These are phyloP conservation scores for Kodamaea leandrae DNA, from an alignment of 805 yeast species.

Conservation along the genomic window DNA sequence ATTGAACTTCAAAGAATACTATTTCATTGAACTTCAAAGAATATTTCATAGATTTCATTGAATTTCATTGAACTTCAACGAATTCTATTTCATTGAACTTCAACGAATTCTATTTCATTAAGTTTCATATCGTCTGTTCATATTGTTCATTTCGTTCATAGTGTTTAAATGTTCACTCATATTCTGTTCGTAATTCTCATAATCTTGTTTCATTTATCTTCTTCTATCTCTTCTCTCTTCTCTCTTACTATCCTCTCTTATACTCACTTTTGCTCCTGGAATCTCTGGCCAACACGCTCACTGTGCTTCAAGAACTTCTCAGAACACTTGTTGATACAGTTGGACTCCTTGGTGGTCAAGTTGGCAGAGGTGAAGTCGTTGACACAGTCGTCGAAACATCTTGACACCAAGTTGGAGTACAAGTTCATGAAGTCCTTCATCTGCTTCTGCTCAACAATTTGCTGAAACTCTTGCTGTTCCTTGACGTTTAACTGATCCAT, in stretches of 20 bases:
- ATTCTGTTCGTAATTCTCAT: too few relatives aligned
- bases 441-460: constrained; percentile 93
- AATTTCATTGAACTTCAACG: too few relatives aligned
- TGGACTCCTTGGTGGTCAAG: constrained; percentile 78
- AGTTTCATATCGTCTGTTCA: too few relatives aligned
- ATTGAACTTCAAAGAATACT: too few relatives aligned
- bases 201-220: not conserved
- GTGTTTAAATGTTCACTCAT: too few relatives aligned
- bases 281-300: constrained; percentile 97
- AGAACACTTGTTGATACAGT: constrained; percentile 87
- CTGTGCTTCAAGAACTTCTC: constrained; percentile 97
- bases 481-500: constrained; percentile 95
- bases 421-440: constrained; percentile 98
- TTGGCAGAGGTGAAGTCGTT: constrained; percentile 94
- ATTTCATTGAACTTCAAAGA: too few relatives aligned
- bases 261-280: constrained; percentile 90
- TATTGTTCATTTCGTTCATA: too few relatives aligned
- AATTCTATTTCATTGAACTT: too few relatives aligned
- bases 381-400: constrained; percentile 97
- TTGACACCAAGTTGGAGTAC: constrained; percentile 91
- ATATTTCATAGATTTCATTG: too few relatives aligned
- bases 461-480: constrained; percentile 96
- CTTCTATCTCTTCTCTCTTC: not conserved
- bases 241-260: not conserved
- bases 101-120: too few relatives aligned